Conservation (phyloP, 441 rosid genomes). For the Bocquillonia castaneifolia region DNA sequence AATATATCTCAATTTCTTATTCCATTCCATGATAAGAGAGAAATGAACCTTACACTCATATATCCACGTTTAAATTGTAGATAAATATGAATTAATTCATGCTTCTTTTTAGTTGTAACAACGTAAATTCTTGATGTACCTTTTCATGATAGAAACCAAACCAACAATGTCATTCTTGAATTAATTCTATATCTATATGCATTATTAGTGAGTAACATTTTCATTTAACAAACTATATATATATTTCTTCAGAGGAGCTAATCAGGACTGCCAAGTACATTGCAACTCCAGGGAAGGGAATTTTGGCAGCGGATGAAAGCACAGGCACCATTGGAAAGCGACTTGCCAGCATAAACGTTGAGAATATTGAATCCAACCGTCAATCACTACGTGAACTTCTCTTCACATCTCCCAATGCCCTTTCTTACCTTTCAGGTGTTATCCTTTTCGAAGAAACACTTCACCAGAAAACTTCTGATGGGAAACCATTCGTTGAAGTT, state of each 20-base stretch:
- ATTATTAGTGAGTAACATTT: neutral
- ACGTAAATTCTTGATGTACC: too few relatives aligned
- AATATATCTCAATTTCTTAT: constrained; percentile 10
- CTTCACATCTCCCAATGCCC: constrained; percentile 64
- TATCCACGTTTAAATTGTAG: too few relatives aligned
- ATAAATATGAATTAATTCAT: too few relatives aligned
- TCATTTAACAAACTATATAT: neutral
- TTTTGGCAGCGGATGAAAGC: constrained; percentile 94
- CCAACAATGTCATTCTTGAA: too few relatives aligned
- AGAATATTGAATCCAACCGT: constrained; percentile 85
- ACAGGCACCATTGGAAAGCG: constrained; percentile 98
- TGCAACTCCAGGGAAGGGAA: constrained; percentile 90
- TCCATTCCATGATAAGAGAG: too few relatives aligned
- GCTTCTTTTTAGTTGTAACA: too few relatives aligned
- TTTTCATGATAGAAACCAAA: neutral
- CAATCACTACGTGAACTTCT: constrained; percentile 93
- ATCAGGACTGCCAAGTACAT: constrained; percentile 85
- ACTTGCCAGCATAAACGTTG: constrained; percentile 74
- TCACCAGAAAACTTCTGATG: constrained; percentile 68
- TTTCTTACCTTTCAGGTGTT: constrained; percentile 74
- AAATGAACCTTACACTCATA: too few relatives aligned
- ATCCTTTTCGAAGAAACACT: constrained; percentile 95
- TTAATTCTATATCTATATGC: too few relatives aligned
- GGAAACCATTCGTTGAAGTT: constrained; percentile 77
- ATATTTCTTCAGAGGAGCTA: constrained; percentile 66